Evolutionary conservation across 306 rosid genomes (phyloP), one percentile per base, ranked within the genome.

Genomic region (Quercus parvula): DNA sequence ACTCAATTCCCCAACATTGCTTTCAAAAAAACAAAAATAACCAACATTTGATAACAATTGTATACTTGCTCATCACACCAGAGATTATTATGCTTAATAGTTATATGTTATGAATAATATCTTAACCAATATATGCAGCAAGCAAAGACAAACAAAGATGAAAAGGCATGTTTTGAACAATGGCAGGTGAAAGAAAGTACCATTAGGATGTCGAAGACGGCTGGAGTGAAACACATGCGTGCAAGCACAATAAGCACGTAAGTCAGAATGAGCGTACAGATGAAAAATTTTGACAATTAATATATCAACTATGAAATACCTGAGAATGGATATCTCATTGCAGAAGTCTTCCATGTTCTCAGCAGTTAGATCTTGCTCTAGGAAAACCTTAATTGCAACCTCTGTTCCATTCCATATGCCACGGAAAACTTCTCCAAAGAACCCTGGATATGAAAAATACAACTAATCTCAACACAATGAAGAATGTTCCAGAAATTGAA

Each of bases 321-420:
- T 90, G 79, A 96, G 97, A 90, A 96, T 93, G 70, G 94, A 84
- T 87, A 96, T 96, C 85, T 96, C 99, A 78, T 96, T 96, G 83
- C 99, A 93, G 81, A 96, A 96, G 78, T 96, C 99, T 88, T 93
- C 98, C 97, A 93, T 88, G 87, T 96, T 96, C 86, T 96, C 98
- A 70, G 92, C 86, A 72, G 98, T 96, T 74, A 93, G 86, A 89
- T 93, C 98, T 86, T 96, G 98, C 89, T 93, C 99, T 22, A 96
- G 89, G 80, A 96, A 93, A 84, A 96, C 96, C 89, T 96, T 96
- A 79, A 96, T 86, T 64, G 99, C 99, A 64, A 96, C 99, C 71
- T 93, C 98, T 51, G 98, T 96, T 78, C 99, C 99, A 77, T 96
- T 93, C 99, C 99, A 96, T 72, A 87, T 77, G 59, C 99, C 97